Percentiles rank a stretch among this genome's conserved stretches.
These are phyloP conservation scores for Alternaria arborescens DNA, from an alignment of 2,329 filamentous ascomycete genomes.

Conservation along the genomic window DNA sequence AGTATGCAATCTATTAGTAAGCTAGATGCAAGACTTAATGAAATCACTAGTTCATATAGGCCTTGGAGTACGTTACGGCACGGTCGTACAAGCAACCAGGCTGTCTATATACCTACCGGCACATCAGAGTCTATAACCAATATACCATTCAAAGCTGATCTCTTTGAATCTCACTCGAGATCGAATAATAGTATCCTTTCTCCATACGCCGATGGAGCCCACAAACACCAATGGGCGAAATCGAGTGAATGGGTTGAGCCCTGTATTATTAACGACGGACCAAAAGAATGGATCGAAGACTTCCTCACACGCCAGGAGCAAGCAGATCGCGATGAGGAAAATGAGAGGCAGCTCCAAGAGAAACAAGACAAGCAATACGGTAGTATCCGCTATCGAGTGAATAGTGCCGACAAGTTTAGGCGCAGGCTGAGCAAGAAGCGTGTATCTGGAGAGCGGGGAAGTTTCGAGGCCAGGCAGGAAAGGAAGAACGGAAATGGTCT, in stretches of 20 bases:
- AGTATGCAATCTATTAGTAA: constrained; percentile 19
- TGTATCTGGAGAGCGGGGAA: background rate
- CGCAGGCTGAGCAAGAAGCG: constrained; percentile 8
- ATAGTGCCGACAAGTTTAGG: constrained; percentile 11
- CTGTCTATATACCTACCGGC: constrained; percentile 1
- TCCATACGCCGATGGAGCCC: background rate
- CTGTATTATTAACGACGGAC: background rate
- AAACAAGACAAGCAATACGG: constrained; percentile 3
- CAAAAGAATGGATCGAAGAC: constrained; percentile 19
- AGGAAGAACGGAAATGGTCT: background rate
- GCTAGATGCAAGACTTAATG: constrained; percentile 1
- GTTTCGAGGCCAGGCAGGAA: constrained; percentile 3
- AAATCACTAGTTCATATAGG: background rate
- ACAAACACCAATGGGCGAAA: constrained; percentile 7
- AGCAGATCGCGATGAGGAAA: constrained; percentile 7
- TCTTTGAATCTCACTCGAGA: constrained; percentile 9
- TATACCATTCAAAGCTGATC: background rate
- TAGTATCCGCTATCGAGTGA: constrained; percentile 2
- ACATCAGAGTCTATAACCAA: constrained; percentile 13
- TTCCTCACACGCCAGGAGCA: constrained; percentile 14
- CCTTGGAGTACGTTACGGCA: background rate
- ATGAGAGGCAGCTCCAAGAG: background rate
- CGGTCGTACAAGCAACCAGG: background rate
- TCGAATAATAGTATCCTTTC: background rate
- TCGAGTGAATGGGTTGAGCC: constrained; percentile 15